Conservation (phyloP, 1,284 basidiomycete species). For the Rhizopogon parksii region DNA sequence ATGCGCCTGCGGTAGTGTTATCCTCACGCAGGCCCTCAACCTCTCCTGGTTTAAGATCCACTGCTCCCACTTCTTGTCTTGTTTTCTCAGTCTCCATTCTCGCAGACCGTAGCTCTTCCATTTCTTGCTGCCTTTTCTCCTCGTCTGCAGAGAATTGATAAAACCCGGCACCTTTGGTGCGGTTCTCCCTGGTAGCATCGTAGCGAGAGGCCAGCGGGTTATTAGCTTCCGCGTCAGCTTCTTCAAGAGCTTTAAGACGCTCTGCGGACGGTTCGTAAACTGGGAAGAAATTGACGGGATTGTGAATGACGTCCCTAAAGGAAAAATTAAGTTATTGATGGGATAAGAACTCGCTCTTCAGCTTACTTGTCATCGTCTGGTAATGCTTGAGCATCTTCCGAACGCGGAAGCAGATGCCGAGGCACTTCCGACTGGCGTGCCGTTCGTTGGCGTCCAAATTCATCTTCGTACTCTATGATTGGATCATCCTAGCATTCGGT, state of each 20-base stretch:
- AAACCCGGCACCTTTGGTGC: constrained; percentile 84
- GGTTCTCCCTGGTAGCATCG: constrained; percentile 74
- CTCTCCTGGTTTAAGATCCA: constrained; percentile 55
- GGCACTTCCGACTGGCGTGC: constrained; percentile 73
- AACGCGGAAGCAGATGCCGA: constrained; percentile 44
- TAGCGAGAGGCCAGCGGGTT: constrained; percentile 75
- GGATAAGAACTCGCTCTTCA: not conserved
- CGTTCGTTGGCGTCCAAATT: constrained; percentile 72
- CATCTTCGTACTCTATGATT: constrained; percentile 79
- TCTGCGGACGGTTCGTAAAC: constrained; percentile 81
- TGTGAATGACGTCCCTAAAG: constrained; percentile 56
- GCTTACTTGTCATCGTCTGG: constrained; percentile 54
- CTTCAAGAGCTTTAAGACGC: constrained; percentile 68
- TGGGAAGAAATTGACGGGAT: constrained; percentile 76
- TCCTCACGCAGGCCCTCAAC: constrained; percentile 56
- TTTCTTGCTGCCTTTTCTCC: constrained; percentile 63
- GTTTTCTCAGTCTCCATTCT: constrained; percentile 68
- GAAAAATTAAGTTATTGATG: not conserved
- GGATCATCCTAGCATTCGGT: constrained; percentile 52
- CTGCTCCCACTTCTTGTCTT: constrained; percentile 52
- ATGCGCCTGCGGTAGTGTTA: constrained; percentile 16
- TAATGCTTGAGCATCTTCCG: constrained; percentile 27
- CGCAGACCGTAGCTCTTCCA: constrained; percentile 66
- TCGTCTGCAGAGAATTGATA: constrained; percentile 86
- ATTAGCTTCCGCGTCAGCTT: constrained; percentile 65